These are phyloP conservation scores for Neocucurbitaria cava DNA, from an alignment of 2,329 filamentous ascomycete genomes.

Conservation along the genomic window DNA sequence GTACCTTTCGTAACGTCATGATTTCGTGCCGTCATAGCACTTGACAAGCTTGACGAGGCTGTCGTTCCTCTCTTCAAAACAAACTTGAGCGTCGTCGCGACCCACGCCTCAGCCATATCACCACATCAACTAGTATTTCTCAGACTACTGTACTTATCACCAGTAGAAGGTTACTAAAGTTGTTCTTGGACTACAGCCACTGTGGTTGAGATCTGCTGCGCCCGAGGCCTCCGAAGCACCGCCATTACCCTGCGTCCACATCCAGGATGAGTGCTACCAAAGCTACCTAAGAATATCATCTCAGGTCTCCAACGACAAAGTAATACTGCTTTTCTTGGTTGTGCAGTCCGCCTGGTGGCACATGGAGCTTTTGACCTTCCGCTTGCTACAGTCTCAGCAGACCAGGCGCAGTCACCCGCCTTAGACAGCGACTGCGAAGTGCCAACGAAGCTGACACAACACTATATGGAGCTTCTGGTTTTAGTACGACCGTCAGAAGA, in stretches of 20 bases:
- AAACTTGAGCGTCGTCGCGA: neutral
- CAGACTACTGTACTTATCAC: neutral
- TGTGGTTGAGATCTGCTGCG: neutral
- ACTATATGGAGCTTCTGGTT: neutral
- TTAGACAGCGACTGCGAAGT: conserved; percentile 1
- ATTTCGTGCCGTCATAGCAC: conserved; percentile 5
- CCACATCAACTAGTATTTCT: neutral
- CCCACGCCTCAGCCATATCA: neutral
- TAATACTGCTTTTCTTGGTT: neutral
- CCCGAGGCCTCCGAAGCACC: neutral
- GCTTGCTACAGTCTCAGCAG: conserved; percentile 12
- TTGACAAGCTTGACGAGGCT: conserved; percentile 2
- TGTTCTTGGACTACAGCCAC: neutral
- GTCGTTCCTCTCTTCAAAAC: neutral
- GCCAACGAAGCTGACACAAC: neutral
- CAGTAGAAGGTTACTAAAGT: neutral
- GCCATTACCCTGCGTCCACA: neutral
- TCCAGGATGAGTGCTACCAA: neutral
- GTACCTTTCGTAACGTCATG: conserved; percentile 4
- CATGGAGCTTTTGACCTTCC: conserved; percentile 2
- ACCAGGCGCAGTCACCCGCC: conserved; percentile 19
- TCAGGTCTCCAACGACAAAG: neutral
- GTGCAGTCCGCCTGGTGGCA: conserved; percentile 1
- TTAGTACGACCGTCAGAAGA: neutral
- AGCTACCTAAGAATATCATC: neutral